Evolutionary conservation across 2,329 filamentous ascomycete genomes (phyloP), one percentile per base, ranked within the genome.

Genomic region (Microdochium trichocladiopsis): DNA sequence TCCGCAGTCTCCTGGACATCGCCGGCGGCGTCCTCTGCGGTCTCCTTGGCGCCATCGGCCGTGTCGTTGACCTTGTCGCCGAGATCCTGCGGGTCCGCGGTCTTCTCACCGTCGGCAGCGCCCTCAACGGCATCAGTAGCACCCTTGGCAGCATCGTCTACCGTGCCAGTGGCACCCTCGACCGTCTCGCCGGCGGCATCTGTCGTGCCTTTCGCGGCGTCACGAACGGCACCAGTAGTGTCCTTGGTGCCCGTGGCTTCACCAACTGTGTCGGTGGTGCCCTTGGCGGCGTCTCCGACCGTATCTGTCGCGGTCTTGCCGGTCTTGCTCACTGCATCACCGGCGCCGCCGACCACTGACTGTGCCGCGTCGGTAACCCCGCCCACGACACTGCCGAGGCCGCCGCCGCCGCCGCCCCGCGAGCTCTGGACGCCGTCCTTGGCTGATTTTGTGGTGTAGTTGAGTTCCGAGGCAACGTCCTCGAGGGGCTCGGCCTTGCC

Each of bases 401-500:
- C 58, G 14, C 58, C 51, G 16, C 53, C 52, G n/a, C n/a, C n/a
- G n/a, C n/a, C n/a, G 2, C 14, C 28, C 14, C 28, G 8, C 14
- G 28, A 31, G 28, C 28, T 37, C 4, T 53, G 22, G 18, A 24
- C 55, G 11, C 23, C 45, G 11, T 57, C 58, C 33, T 60, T 61
- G 12, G 47, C 50, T 2, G 60, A 58, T 24, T 58, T 55, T 21
- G 58, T 66, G 0, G 65, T 67, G 47, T 68, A 67, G 50, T 66
- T 61, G 22, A 64, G 54, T 8, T 64, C 60, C 1, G 63, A 64
- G 18, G 58, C 58, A 8, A 61, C 58, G n/a, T 66, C 63, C 2
- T 65, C 63, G 2, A 68, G 53, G 14, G 64, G 64, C 52, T 66
- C 61, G 31, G 66, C 68, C 50, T 63, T 66, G 50, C 64, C 65